Percentiles rank a stretch among this genome's conserved stretches.
Evolutionary conservation across 768 basidiomycete genomes (phyloP).

Genomic region (Russula sp.): DNA sequence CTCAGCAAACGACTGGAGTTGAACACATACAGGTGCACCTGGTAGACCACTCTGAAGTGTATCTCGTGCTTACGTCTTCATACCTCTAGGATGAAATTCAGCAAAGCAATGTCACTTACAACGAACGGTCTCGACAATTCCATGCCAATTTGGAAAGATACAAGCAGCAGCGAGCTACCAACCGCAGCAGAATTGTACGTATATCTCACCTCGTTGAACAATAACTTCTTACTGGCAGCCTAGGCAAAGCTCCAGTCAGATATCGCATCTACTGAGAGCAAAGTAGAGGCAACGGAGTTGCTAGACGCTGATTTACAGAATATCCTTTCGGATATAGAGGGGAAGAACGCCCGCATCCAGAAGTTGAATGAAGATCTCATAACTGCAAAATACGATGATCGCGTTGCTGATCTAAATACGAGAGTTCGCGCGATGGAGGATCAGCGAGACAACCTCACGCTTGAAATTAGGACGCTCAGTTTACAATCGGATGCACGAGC

Average conservation of each 20-base stretch:
- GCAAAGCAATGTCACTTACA: constrained; percentile 61
- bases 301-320: constrained; percentile 54
- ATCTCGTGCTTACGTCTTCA: not conserved
- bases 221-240: not conserved
- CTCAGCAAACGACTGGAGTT: constrained; percentile 58
- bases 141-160: constrained; percentile 53
- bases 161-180: constrained; percentile 50
- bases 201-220: not conserved
- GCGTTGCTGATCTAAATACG: constrained; percentile 51
- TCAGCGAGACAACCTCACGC: constrained; percentile 62
- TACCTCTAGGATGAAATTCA: constrained; percentile 50
- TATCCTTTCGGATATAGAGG: constrained; percentile 62
- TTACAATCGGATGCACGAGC: constrained; percentile 80
- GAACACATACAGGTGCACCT: constrained; percentile 62
- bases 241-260: constrained; percentile 42
- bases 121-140: constrained; percentile 53
- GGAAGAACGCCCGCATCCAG: constrained; percentile 58
- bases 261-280: constrained; percentile 51
- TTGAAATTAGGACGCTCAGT: constrained; percentile 68
- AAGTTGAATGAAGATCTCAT: constrained; percentile 59
- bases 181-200: constrained; percentile 60
- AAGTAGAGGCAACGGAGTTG: constrained; percentile 54
- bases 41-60: constrained; percentile 1
- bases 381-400: constrained; percentile 61
- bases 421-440: constrained; percentile 64